These are phyloP conservation scores for Aphanocladium album DNA, from an alignment of 2,329 filamentous ascomycete species.

Conservation along the genomic window DNA sequence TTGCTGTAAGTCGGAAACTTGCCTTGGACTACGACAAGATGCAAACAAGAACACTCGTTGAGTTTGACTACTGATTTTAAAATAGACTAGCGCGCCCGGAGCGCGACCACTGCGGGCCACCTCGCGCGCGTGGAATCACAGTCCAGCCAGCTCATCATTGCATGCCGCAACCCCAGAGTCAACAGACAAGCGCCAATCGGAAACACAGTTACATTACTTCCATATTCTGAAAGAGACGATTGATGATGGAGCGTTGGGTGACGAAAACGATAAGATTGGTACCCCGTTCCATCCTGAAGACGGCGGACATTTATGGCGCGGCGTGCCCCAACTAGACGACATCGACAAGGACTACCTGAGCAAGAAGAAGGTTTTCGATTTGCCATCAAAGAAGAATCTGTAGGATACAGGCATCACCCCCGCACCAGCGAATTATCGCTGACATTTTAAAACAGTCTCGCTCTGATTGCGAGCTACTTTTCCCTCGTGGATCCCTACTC, in stretches of 20 bases:
- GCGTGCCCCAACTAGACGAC: background rate
- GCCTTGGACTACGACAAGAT: background rate
- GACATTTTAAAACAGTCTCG: background rate
- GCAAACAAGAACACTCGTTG: background rate
- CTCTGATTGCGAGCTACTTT: background rate
- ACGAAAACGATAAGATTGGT: background rate
- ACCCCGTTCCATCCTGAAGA: background rate
- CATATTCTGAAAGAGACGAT: background rate
- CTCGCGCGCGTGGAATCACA: background rate
- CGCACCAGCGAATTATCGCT: background rate
- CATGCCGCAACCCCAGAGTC: background rate
- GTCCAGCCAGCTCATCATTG: background rate
- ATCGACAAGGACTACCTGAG: conserved; percentile 4
- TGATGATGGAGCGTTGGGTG: background rate
- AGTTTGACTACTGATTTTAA: no score
- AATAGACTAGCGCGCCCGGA: background rate
- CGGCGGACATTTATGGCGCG: background rate
- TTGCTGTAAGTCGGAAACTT: background rate
- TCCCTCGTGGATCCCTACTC: background rate
- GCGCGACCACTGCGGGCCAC: background rate
- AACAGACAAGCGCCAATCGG: background rate
- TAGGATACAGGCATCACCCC: background rate
- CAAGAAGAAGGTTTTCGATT: conserved; percentile 1
- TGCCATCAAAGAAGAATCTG: background rate
- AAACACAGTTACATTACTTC: background rate